Base-by-base conservation (phyloP, 2,329 filamentous ascomycete species). In the Huntiella decipiens region DNA sequence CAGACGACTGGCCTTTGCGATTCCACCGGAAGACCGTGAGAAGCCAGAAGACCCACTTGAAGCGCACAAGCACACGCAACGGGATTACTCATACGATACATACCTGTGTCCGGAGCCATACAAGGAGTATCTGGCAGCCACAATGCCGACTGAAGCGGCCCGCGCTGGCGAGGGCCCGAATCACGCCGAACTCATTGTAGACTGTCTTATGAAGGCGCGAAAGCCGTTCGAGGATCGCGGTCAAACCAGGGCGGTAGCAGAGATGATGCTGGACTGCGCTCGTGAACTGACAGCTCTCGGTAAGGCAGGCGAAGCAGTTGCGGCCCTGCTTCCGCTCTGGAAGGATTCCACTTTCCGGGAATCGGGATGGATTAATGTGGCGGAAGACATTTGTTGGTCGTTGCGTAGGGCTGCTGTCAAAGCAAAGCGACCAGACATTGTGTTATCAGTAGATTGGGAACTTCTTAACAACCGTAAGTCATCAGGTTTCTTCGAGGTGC, bases 71-170 rank as follows among this genome's bases (percentile, higher is more conserved):
- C 63, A 66, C 7, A 66, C 63, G 53, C 31, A 37, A 16, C 71
- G 69, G 44, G 64, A 67, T 0, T 74, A 74, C 51, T 63, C 64
- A 1, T 78, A 79, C 51, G 77, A 81, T 55, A 74, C 71, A 1
- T 81, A 79, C 56, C 67, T 81, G 61, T 79, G 75, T 46, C 74
- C 73, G 10, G 68, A 74, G 35, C 76, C 77, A 1, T 64, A 75
- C 50, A 65, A 76, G 51, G 75, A 79, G 53, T 66, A 66, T 33
- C 22, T 8, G 8, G 22, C 22, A 7, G 22, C 22, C 22, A 28
- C 22, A 28, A 28, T 28, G 22, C 22, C 22, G 22, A 28, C 22
- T 28, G 22, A 28, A 10, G 19, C 17, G 42, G 73, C 74, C 0
- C 52, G 76, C 11, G 56, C 61, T 15, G 66, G 67, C 3, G 52